A percentile compares a stretch with the other conserved stretches of the same genome.
phyloP scores from a whole-genome alignment of 148 eudicot species.

The Camellia lanceoleosa region DNA sequence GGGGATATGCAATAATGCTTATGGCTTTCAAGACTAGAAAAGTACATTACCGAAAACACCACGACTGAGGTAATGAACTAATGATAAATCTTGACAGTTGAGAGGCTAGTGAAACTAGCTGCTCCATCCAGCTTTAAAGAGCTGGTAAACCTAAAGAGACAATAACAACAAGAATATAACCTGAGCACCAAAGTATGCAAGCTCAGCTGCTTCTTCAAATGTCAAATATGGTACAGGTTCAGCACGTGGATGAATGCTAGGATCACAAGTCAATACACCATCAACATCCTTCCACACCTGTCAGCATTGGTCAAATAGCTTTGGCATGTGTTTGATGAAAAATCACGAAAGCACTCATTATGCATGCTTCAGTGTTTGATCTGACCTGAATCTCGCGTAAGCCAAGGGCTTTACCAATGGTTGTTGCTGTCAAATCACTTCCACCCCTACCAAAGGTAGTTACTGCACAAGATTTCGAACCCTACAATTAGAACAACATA shows the following conservation, averaged over 20 bases:
- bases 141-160: neutral
- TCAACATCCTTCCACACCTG: slow-evolving; percentile 98
- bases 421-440: slow-evolving; percentile 93
- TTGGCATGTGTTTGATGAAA: neutral
- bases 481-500: slow-evolving; percentile 38
- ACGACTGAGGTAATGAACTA: neutral
- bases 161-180: slow-evolving; percentile 24
- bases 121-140: neutral
- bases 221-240: slow-evolving; percentile 78
- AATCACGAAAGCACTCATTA: neutral
- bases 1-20: neutral
- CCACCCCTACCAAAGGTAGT: slow-evolving; percentile 95
- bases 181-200: slow-evolving; percentile 98
- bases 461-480: slow-evolving; percentile 75
- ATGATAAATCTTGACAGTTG: neutral
- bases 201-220: slow-evolving; percentile 94
- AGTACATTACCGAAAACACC: neutral
- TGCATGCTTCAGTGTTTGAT: neutral
- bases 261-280: slow-evolving; percentile 93
- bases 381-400: slow-evolving; percentile 83
- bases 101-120: neutral
- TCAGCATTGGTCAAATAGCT: neutral
- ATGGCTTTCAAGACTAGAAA: neutral
- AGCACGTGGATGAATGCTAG: slow-evolving; percentile 60
- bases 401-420: slow-evolving; percentile 86